phyloP scores from a whole-genome alignment of 768 basidiomycete species.

The Vararia minispora region DNA sequence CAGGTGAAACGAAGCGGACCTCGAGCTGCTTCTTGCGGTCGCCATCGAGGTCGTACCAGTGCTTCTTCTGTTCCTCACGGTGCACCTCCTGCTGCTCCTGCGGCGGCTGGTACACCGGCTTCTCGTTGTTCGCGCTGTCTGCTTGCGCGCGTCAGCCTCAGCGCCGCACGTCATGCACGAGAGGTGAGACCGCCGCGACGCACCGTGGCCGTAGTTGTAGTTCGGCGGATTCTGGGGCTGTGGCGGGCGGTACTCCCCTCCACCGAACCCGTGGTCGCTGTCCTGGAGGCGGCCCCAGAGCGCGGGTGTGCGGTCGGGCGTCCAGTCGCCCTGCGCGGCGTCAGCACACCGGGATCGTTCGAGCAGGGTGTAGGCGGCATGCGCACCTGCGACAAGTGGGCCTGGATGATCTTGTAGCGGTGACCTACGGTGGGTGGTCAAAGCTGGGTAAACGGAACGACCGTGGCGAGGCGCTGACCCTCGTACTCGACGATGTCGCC shows the following conservation, averaged over 20 bases:
- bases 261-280: constrained; percentile 10
- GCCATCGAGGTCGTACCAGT: constrained; percentile 47
- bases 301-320: constrained; percentile 48
- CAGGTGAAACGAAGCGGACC: too few species aligned
- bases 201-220: constrained; percentile 12
- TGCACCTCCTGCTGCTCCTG: constrained; percentile 18
- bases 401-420: constrained; percentile 60
- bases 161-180: not conserved
- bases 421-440: constrained; percentile 25
- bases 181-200: not conserved
- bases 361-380: not conserved
- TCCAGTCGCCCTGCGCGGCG: constrained; percentile 60
- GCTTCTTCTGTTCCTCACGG: constrained; percentile 38
- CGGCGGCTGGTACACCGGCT: constrained; percentile 9
- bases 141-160: not conserved
- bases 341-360: constrained; percentile 1
- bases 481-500: constrained; percentile 46
- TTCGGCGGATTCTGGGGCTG: constrained; percentile 5
- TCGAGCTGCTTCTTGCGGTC: constrained; percentile 47
- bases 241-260: constrained; percentile 5
- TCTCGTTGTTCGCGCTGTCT: constrained; percentile 3
- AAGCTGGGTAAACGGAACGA: not conserved
- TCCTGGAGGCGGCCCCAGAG: constrained; percentile 51
- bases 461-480: constrained; percentile 24
- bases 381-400: constrained; percentile 56